Evolutionary conservation across 257 asterid species (phyloP).

Genomic region (Ophiorrhiza pumila): DNA sequence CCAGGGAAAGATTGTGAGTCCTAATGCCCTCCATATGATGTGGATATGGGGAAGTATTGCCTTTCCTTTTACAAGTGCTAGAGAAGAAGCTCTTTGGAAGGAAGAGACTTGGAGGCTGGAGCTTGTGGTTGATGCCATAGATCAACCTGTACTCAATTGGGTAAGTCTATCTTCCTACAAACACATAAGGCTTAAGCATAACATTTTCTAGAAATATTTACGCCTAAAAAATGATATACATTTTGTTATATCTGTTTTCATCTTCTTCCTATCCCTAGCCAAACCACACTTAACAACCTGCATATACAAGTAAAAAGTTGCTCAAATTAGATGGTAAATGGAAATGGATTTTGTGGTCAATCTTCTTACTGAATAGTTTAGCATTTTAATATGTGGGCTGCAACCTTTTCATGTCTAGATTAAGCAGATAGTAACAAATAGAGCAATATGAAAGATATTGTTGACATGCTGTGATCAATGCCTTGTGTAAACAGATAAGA

Average conservation of each 20-base stretch:
- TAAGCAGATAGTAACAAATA: neutral
- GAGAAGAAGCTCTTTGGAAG: conserved; percentile 19
- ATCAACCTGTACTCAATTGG: conserved; percentile 11
- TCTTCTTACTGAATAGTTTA: neutral
- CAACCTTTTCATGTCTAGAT: no score
- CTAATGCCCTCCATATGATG: conserved; percentile 20
- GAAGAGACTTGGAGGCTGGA: conserved; percentile 18
- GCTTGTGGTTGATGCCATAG: conserved; percentile 14
- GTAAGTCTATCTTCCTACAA: conserved; percentile 9
- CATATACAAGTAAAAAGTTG: no score
- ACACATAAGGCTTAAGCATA: neutral
- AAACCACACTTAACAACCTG: no score
- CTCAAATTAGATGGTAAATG: neutral
- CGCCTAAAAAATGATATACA: neutral
- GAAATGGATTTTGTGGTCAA: neutral
- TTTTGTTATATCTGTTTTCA: no score
- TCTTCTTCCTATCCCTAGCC: neutral
- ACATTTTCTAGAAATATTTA: no score
- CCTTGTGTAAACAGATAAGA: conserved; percentile 6
- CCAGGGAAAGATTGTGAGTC: conserved; percentile 5
- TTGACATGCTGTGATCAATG: neutral
- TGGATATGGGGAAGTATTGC: conserved; percentile 18
- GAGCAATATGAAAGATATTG: neutral
- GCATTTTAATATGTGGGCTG: no score
- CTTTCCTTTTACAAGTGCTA: conserved; percentile 15